Conservation (phyloP, 176 grass and related monocot species). For the Eremochloa ophiuroides region DNA sequence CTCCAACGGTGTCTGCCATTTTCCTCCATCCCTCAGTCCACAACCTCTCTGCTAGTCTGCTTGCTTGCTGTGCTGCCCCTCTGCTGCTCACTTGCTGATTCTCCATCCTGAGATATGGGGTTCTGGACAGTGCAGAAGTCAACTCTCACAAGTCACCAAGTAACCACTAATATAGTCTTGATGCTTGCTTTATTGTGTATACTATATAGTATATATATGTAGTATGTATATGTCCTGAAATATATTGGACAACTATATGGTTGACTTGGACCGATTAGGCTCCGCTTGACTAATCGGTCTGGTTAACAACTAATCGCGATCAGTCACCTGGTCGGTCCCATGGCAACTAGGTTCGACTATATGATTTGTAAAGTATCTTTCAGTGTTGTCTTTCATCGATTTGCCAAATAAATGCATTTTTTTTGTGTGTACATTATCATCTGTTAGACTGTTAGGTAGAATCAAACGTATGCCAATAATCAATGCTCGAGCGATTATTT, state of each 20-base stretch:
- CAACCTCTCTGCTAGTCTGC: too few relatives aligned
- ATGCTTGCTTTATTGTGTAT: not conserved
- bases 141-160: not conserved
- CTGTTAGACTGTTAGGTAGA: slow-evolving; percentile 23
- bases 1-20: too few relatives aligned
- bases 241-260: not conserved
- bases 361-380: not conserved
- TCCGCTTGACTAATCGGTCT: not conserved
- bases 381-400: not conserved
- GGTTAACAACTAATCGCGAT: not conserved
- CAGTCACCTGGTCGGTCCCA: not conserved
- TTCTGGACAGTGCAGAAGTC: too few relatives aligned
- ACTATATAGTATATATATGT: not conserved
- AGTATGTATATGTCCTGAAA: not conserved
- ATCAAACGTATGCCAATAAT: not conserved
- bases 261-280: not conserved
- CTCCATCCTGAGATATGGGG: too few relatives aligned
- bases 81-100: too few relatives aligned
- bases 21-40: too few relatives aligned
- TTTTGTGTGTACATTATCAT: slow-evolving; percentile 17
- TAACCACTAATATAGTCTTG: not conserved
- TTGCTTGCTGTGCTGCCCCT: too few relatives aligned
- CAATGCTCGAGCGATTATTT: not conserved
- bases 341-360: not conserved
- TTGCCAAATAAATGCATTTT: not conserved